Conservation (phyloP, 306 rosid species). For the Ormosia emarginata region DNA sequence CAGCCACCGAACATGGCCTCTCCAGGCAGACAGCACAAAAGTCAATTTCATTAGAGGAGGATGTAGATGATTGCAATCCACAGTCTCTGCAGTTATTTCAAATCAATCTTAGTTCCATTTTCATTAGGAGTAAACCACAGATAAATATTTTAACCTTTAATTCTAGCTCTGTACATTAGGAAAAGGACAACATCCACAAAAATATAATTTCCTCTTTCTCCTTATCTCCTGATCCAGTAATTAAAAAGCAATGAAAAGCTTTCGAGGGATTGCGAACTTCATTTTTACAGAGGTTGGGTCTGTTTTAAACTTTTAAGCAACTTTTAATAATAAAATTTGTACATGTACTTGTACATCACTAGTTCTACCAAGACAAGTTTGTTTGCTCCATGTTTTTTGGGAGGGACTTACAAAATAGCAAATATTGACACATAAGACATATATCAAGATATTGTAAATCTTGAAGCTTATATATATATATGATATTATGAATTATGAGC, state of each 20-base stretch:
- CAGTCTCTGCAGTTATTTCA: slow-evolving; percentile 67
- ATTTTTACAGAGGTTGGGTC: too few relatives aligned
- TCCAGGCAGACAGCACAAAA: slow-evolving; percentile 91
- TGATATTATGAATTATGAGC: too few relatives aligned
- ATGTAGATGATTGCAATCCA: slow-evolving; percentile 62
- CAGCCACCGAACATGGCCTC: slow-evolving; percentile 84
- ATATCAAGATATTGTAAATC: too few relatives aligned
- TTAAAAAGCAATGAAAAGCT: not conserved
- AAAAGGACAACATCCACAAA: not conserved
- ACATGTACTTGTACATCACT: too few relatives aligned
- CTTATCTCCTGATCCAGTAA: not conserved
- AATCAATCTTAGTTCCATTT: slow-evolving; percentile 23
- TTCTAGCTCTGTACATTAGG: not conserved
- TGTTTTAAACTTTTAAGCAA: too few relatives aligned
- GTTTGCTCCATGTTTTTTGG: too few relatives aligned
- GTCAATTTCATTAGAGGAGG: slow-evolving; percentile 62
- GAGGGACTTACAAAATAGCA: too few relatives aligned
- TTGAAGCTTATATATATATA: too few relatives aligned
- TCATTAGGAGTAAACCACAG: not conserved
- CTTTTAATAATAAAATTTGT: too few relatives aligned
- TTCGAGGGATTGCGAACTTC: too few relatives aligned
- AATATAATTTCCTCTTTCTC: not conserved
- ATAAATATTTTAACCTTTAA: not conserved
- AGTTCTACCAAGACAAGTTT: too few relatives aligned
- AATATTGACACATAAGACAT: too few relatives aligned